A percentile compares a stretch with the other conserved stretches of the same genome.
Evolutionary conservation across 108 stramenopile species (phyloP).

Genomic region (Seminavis robusta): DNA sequence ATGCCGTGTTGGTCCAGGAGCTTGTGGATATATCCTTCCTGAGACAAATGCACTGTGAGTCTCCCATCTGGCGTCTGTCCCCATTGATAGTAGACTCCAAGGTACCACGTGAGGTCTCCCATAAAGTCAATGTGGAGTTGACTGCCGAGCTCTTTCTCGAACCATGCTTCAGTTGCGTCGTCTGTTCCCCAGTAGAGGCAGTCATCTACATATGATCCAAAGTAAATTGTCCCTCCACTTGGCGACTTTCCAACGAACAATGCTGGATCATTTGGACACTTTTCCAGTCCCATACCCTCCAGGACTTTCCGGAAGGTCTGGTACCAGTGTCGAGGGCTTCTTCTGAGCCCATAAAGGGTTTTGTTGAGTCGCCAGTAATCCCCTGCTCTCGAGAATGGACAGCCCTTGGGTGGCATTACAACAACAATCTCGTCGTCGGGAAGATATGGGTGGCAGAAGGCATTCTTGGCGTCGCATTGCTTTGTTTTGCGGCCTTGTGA

Average conservation of each 20-base stretch:
- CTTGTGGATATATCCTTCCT: slow-evolving; percentile 17
- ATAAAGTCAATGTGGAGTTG: neutral
- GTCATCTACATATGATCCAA: neutral
- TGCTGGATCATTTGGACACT: slow-evolving; percentile 11
- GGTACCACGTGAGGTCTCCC: slow-evolving; percentile 4
- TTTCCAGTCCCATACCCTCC: slow-evolving; percentile 4
- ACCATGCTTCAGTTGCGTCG: neutral
- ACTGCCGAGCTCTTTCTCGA: neutral
- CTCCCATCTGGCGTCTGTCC: neutral
- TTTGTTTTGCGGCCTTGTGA: neutral
- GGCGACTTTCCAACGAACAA: neutral
- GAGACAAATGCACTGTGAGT: slow-evolving; percentile 21
- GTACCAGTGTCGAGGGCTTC: slow-evolving; percentile 22
- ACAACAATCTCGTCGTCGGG: too few relatives aligned
- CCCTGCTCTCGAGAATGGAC: neutral
- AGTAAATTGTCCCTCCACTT: neutral
- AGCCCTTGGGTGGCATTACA: too few relatives aligned
- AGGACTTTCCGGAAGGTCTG: slow-evolving; percentile 8
- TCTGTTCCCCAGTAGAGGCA: neutral
- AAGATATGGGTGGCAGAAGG: slow-evolving; percentile 19
- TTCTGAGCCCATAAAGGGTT: slow-evolving; percentile 16
- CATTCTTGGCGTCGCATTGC: slow-evolving; percentile 33
- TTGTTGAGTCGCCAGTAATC: slow-evolving; percentile 18
- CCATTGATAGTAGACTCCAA: slow-evolving; percentile 19
- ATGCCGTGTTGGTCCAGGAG: slow-evolving; percentile 8